phyloP scores from a whole-genome alignment of 306 rosid species.

The Urtica urens region DNA sequence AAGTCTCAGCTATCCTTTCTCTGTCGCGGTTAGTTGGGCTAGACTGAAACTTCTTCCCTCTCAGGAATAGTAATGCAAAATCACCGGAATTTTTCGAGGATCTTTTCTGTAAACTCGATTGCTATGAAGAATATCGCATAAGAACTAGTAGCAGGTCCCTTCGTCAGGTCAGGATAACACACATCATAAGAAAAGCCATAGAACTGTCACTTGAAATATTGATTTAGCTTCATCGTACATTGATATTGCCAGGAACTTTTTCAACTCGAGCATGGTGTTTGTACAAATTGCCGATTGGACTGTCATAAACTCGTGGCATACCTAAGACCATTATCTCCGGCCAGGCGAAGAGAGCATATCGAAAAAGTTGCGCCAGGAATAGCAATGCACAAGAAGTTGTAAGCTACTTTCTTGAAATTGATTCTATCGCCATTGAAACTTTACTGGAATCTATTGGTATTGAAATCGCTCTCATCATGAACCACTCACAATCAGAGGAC shows the following conservation, averaged over 20 bases:
- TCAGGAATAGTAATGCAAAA: conserved; percentile 69
- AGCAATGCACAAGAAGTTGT: conserved; percentile 52
- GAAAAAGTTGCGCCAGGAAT: conserved; percentile 72
- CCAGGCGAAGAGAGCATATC: conserved; percentile 48
- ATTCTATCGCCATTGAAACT: not conserved
- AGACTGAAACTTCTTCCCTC: conserved; percentile 15
- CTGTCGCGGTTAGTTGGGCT: conserved; percentile 7
- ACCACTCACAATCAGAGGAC: not conserved
- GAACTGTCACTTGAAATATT: too few relatives aligned
- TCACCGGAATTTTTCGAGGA: conserved; percentile 84
- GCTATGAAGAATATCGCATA: conserved; percentile 79
- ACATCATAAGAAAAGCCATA: conserved; percentile 4
- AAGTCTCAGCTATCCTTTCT: conserved; percentile 20
- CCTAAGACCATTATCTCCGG: conserved; percentile 59
- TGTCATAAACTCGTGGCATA: conserved; percentile 74
- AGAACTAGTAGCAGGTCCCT: conserved; percentile 74
- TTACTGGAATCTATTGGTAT: not conserved
- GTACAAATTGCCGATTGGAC: conserved; percentile 72
- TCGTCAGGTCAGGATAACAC: conserved; percentile 63
- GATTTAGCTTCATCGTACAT: not conserved
- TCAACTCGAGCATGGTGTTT: conserved; percentile 73
- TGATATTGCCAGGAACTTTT: conserved; percentile 67
- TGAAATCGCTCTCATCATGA: not conserved
- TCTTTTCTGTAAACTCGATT: conserved; percentile 78
- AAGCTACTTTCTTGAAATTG: conserved; percentile 26